Percentiles rank a stretch among this genome's conserved stretches.
Conservation (phyloP, 306 rosid species). For the Trifolium dubium region DNA sequence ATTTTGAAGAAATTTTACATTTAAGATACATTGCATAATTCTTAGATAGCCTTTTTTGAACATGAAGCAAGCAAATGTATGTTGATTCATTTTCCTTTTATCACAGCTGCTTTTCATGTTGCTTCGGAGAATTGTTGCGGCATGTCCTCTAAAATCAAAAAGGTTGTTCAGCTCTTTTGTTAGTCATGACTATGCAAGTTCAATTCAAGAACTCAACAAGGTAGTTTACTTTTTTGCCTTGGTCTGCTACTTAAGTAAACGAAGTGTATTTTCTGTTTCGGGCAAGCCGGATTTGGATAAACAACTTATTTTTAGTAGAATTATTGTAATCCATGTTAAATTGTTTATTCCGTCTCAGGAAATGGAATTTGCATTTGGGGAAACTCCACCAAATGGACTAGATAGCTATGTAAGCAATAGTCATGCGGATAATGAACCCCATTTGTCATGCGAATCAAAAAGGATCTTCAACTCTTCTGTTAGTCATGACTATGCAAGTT, state of each 20-base stretch:
- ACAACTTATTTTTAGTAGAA: background rate
- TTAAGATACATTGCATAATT: too few species aligned
- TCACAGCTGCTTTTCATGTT: conserved; percentile 55
- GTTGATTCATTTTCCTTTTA: background rate
- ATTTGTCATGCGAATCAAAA: conserved; percentile 41
- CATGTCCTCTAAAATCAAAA: conserved; percentile 54
- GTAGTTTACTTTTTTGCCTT: conserved; percentile 40
- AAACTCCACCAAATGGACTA: conserved; percentile 53
- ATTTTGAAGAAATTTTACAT: too few species aligned
- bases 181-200: conserved; percentile 55
- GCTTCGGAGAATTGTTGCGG: conserved; percentile 59
- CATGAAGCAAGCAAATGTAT: background rate
- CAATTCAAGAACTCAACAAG: conserved; percentile 78
- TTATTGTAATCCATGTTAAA: conserved; percentile 7
- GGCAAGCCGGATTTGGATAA: too few species aligned
- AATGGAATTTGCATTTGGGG: conserved; percentile 81
- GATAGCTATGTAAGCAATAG: conserved; percentile 51
- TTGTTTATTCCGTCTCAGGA: conserved; percentile 55
- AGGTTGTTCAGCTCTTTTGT: conserved; percentile 57
- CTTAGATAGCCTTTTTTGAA: too few species aligned
- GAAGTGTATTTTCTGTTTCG: background rate
- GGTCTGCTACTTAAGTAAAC: background rate
- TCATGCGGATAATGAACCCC: conserved; percentile 41
- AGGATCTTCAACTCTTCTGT: conserved; percentile 57
- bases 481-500: conserved; percentile 54